Evolutionary conservation across 2,329 filamentous ascomycete genomes (phyloP).

Genomic region (Ophiostoma sp.): DNA sequence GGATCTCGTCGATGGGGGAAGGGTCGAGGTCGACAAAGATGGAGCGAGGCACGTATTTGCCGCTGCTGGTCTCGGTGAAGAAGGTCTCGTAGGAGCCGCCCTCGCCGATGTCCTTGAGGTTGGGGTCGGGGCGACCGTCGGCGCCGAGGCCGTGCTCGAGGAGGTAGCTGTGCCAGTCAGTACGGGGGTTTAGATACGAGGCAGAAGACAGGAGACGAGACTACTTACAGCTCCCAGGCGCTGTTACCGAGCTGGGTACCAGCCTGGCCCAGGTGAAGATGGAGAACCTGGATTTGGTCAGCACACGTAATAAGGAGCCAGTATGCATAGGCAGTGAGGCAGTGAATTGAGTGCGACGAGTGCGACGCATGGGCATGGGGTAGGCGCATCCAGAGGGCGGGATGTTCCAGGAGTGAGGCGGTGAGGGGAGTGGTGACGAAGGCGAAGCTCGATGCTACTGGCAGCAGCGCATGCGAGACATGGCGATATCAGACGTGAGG

Average conservation of each 20-base stretch:
- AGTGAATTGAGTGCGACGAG: slow-evolving; percentile 5
- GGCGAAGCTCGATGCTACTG: too few relatives aligned
- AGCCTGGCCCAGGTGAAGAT: slow-evolving; percentile 62
- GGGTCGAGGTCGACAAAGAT: slow-evolving; percentile 69
- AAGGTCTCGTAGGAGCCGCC: slow-evolving; percentile 65
- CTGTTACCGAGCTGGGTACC: slow-evolving; percentile 69
- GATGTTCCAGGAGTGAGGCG: too few relatives aligned
- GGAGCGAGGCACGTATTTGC: slow-evolving; percentile 67
- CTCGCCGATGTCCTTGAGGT: slow-evolving; percentile 54
- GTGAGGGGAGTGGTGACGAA: too few relatives aligned
- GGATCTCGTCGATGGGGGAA: slow-evolving; percentile 68
- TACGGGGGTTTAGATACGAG: slow-evolving; percentile 16
- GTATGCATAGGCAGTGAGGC: neutral
- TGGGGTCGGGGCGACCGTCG: slow-evolving; percentile 60
- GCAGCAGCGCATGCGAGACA: neutral
- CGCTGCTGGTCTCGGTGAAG: slow-evolving; percentile 65
- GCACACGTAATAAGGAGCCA: neutral
- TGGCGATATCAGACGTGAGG: neutral
- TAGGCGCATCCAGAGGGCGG: neutral
- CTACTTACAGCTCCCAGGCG: slow-evolving; percentile 66
- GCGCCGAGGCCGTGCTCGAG: slow-evolving; percentile 64
- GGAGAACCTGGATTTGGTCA: slow-evolving; percentile 46
- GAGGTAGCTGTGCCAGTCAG: slow-evolving; percentile 51
- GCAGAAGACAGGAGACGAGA: slow-evolving; percentile 25
- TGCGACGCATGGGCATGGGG: neutral